phyloP scores from a whole-genome alignment of 129 eudicot genomes.

The Tagetes patula region DNA sequence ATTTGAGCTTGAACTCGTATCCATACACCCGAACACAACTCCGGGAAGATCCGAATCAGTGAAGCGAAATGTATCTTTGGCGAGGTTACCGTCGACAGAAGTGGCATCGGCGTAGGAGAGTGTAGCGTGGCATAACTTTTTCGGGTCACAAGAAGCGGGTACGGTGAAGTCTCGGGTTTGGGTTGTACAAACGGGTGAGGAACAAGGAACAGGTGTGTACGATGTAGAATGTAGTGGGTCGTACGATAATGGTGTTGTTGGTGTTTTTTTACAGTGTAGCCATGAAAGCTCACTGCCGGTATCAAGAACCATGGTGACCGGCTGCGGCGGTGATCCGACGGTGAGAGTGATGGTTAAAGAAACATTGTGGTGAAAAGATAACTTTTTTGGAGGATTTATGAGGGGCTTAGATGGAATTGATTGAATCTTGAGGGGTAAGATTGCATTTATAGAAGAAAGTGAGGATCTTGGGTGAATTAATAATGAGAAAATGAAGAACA shows the following conservation, averaged over 20 bases:
- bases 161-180: slow-evolving; percentile 69
- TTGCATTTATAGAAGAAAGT: slow-evolving; percentile 31
- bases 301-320: slow-evolving; percentile 77
- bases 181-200: slow-evolving; percentile 59
- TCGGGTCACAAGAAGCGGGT: slow-evolving; percentile 86
- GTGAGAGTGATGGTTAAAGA: slow-evolving; percentile 63
- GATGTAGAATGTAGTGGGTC: slow-evolving; percentile 54
- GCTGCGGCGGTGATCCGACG: slow-evolving; percentile 80
- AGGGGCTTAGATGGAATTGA: slow-evolving; percentile 37
- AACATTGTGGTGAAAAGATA: slow-evolving; percentile 73
- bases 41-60: slow-evolving; percentile 49
- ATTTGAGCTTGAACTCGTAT: slow-evolving; percentile 50
- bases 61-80: slow-evolving; percentile 54
- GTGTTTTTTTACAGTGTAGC: slow-evolving; percentile 67
- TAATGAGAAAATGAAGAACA: slow-evolving; percentile 24
- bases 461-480: slow-evolving; percentile 25
- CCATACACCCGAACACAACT: slow-evolving; percentile 83
- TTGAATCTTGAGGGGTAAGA: slow-evolving; percentile 57
- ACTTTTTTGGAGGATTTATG: slow-evolving; percentile 49
- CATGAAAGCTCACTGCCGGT: slow-evolving; percentile 85
- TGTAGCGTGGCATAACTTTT: slow-evolving; percentile 65
- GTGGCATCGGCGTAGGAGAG: slow-evolving; percentile 80
- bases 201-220: slow-evolving; percentile 53
- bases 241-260: slow-evolving; percentile 39
- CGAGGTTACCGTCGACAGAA: slow-evolving; percentile 82